Percentiles rank a stretch among this genome's conserved stretches.
Conservation (phyloP, 176 grass and related monocot genomes). For the Cymbopogon citratus region DNA sequence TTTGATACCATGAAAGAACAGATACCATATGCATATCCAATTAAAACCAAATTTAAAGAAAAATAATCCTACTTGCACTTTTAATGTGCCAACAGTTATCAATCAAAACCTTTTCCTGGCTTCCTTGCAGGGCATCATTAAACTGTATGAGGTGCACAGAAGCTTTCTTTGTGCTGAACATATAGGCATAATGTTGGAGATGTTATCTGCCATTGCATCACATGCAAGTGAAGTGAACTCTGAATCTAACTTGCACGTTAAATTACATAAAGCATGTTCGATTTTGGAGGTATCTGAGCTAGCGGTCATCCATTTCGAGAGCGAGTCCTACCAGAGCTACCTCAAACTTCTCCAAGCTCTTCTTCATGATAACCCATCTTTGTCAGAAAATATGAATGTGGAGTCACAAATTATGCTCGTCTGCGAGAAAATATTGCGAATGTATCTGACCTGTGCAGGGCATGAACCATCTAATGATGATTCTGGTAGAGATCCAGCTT, state of each 20-base stretch:
- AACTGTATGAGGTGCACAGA: slow-evolving; percentile 59
- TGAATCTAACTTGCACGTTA: slow-evolving; percentile 46
- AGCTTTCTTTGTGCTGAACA: slow-evolving; percentile 54
- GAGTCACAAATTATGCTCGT: slow-evolving; percentile 59
- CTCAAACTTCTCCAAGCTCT: slow-evolving; percentile 85
- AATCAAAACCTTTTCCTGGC: slow-evolving; percentile 14
- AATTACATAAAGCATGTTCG: slow-evolving; percentile 75
- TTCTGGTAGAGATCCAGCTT: slow-evolving; percentile 19
- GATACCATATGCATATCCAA: background rate
- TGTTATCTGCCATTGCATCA: slow-evolving; percentile 58
- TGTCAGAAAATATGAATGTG: slow-evolving; percentile 59
- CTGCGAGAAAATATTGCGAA: slow-evolving; percentile 69
- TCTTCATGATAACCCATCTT: slow-evolving; percentile 50
- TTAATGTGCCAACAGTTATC: background rate
- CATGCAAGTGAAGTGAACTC: slow-evolving; percentile 73
- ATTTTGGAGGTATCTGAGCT: slow-evolving; percentile 85
- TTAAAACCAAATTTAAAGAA: background rate
- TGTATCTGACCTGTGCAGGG: slow-evolving; percentile 71
- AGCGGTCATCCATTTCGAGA: slow-evolving; percentile 82
- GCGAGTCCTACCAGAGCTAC: slow-evolving; percentile 78
- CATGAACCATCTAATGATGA: slow-evolving; percentile 32
- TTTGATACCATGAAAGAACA: background rate
- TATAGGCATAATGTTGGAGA: slow-evolving; percentile 72
- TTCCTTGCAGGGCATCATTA: slow-evolving; percentile 65
- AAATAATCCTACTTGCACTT: background rate